Evolutionary conservation across 1,284 basidiomycete species (phyloP).

Genomic region (Coriolopsis trogii): DNA sequence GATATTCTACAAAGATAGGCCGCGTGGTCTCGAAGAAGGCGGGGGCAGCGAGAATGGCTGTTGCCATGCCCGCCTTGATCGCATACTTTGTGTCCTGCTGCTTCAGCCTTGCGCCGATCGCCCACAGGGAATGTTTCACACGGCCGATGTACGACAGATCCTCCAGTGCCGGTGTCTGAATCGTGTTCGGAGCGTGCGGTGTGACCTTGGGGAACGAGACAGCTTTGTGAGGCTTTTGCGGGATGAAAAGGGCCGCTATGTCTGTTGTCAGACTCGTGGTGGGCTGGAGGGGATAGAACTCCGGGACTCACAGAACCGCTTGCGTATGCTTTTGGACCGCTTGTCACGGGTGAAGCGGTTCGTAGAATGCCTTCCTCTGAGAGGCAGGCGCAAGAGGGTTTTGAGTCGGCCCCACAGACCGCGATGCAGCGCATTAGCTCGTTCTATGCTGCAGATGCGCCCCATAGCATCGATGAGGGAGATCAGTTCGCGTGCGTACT

Average conservation of each 20-base stretch:
- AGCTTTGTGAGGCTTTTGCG: conserved; percentile 56
- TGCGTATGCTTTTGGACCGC: conserved; percentile 21
- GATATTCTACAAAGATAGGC: conserved; percentile 78
- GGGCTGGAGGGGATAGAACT: background rate
- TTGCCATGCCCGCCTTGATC: conserved; percentile 85
- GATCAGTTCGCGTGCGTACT: conserved; percentile 83
- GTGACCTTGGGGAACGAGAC: conserved; percentile 82
- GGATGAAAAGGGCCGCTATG: conserved; percentile 65
- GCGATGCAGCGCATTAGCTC: conserved; percentile 42
- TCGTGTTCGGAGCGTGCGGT: conserved; percentile 83
- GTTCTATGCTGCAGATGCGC: conserved; percentile 69
- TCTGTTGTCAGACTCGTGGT: background rate
- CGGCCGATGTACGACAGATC: conserved; percentile 62
- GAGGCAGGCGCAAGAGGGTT: background rate
- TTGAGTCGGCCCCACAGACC: conserved; percentile 44
- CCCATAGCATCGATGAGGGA: conserved; percentile 83
- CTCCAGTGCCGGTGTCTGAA: conserved; percentile 72
- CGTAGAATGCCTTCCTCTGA: conserved; percentile 1
- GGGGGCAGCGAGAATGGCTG: conserved; percentile 80
- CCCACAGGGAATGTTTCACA: conserved; percentile 77
- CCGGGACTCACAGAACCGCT: conserved; percentile 30
- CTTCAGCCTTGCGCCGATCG: conserved; percentile 66
- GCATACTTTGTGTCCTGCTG: conserved; percentile 87
- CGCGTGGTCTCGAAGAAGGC: conserved; percentile 84
- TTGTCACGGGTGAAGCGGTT: conserved; percentile 1